Conservation (phyloP, 2,329 filamentous ascomycete genomes). For the Cladosporium sp. region DNA sequence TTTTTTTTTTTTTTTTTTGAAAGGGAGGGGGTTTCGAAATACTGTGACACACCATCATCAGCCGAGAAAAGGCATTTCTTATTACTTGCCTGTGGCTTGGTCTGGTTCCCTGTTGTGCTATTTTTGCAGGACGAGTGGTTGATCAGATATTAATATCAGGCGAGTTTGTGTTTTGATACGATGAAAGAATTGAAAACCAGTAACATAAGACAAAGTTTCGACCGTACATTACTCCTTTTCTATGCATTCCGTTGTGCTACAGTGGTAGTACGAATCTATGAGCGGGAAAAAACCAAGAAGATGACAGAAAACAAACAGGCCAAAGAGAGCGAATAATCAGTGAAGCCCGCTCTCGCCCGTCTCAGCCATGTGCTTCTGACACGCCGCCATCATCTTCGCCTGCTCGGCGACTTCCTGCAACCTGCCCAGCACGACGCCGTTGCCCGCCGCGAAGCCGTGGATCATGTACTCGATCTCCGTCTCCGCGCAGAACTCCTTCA, state of each 20-base stretch:
- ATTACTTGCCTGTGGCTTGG: background rate
- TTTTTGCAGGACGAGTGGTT: background rate
- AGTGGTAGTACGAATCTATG: background rate
- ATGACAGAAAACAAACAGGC: background rate
- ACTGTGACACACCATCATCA: background rate
- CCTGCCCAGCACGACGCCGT: conserved; percentile 73
- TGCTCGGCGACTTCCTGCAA: conserved; percentile 70
- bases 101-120: background rate
- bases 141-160: background rate
- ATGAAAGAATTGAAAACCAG: background rate
- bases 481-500: conserved; percentile 78
- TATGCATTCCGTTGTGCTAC: conserved; percentile 6
- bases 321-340: background rate
- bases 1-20: background rate
- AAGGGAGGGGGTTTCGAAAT: background rate
- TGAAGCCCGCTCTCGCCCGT: conserved; percentile 32
- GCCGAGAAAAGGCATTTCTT: background rate
- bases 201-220: background rate
- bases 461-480: conserved; percentile 82
- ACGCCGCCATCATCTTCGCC: conserved; percentile 29
- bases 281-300: background rate
- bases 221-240: background rate
- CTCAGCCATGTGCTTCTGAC: conserved; percentile 41
- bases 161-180: background rate
- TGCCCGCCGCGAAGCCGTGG: conserved; percentile 81